Evolutionary conservation across 495 filamentous ascomycete genomes (phyloP), one percentile per base, ranked within the genome.

Genomic region (Podospora pseudocomata): DNA sequence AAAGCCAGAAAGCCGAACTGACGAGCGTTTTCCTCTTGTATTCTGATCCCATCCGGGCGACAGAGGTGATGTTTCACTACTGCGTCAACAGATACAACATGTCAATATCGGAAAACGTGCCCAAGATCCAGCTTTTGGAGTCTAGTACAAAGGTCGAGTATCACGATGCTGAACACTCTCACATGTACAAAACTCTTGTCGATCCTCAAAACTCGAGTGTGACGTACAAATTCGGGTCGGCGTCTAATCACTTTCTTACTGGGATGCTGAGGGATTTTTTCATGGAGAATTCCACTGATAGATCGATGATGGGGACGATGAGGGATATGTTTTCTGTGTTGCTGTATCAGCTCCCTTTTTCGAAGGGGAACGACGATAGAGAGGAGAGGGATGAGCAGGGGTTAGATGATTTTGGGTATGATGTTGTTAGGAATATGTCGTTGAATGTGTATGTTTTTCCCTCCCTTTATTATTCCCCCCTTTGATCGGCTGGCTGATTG

Each of bases 81-180:
- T 62, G 60, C 27, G 60, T 62, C 5, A n/a, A 5, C 19, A 5
- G 19, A 62, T 62, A 62, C 60, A 62, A 62, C 27, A 18, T 62
- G 19, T 62, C 60, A 2, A 32, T 34, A 62, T 62, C 60, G 5
- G 4, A 30, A n/a, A 32, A 32, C 60, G 30, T 62, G 6, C 27
- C 30, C 23, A 28, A 27, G 7, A 62, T 20, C 19, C 26, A 34
- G 18, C 18, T 30, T 11, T n/a, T 62, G 5, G 32, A 26, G 6
- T 19, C 60, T 6, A n/a, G 4, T 5, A 62, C 60, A 11, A 34
- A 32, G 27, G 60, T 62, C 4, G 26, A 11, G 13, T 49, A 49
- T 11, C 39, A 49, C 39, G 0, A 49, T 16, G 39, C 7, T 16
- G 39, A 49, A 49, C 39, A 49, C 39, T 0, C 13, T 3, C 9